These are phyloP conservation scores for Geotrichum macrosporum DNA, from an alignment of 1,139 yeast genomes.

Conservation along the genomic window DNA sequence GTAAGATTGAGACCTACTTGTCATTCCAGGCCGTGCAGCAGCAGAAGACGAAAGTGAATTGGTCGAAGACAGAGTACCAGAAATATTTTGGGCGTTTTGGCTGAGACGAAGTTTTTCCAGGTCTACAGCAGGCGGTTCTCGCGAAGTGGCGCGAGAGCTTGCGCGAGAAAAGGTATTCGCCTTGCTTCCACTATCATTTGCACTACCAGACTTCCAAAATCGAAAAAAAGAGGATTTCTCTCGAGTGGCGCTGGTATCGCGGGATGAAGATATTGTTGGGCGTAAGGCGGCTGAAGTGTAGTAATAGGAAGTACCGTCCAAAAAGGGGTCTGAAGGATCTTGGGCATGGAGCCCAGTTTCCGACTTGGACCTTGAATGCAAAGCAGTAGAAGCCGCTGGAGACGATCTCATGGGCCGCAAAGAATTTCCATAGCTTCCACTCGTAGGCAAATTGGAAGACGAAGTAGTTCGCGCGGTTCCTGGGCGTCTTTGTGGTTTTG, in stretches of 20 bases:
- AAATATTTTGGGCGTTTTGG: not conserved
- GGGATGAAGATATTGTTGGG: constrained; percentile 13
- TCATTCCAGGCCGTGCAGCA: not conserved
- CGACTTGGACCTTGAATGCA: constrained; percentile 2
- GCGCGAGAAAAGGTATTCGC: not conserved
- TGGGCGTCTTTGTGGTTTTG: not conserved
- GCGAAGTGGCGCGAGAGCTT: not conserved
- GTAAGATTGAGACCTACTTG: constrained; percentile 3
- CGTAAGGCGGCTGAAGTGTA: constrained; percentile 7
- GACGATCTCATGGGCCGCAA: constrained; percentile 13
- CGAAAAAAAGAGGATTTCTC: not conserved
- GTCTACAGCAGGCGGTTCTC: no score
- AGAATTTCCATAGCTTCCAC: not conserved
- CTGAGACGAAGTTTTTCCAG: not conserved
- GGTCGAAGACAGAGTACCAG: no score
- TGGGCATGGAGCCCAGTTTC: constrained; percentile 5
- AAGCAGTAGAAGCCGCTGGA: no score
- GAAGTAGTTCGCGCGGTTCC: not conserved
- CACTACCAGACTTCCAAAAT: constrained; percentile 3
- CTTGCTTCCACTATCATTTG: not conserved
- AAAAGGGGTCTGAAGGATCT: constrained; percentile 7
- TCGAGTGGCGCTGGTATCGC: not conserved
- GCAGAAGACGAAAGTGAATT: no score
- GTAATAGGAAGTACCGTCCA: not conserved
- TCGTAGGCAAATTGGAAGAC: constrained; percentile 1